Conservation (phyloP, 2,329 filamentous ascomycete species). For the Coniochaeta sp. region DNA sequence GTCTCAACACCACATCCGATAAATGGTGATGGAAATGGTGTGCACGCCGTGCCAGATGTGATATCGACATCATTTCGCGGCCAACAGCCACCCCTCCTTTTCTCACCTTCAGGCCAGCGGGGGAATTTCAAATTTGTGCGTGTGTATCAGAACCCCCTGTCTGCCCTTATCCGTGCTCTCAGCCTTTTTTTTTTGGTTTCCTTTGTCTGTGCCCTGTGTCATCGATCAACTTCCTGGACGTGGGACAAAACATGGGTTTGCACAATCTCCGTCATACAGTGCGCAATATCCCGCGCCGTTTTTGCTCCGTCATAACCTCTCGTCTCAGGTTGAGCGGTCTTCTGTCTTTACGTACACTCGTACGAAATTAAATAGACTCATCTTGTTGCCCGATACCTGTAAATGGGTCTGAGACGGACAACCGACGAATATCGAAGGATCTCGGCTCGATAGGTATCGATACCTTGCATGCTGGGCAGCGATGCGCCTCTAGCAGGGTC, state of each 20-base stretch:
- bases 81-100: not conserved
- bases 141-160: conserved; percentile 12
- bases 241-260: not conserved
- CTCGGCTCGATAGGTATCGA: conserved; percentile 13
- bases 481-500: conserved; percentile 18
- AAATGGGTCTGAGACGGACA: conserved; percentile 3
- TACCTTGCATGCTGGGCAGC: conserved; percentile 21
- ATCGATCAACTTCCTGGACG: too few species aligned
- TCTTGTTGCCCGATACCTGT: not conserved
- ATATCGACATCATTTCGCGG: not conserved
- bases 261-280: not conserved
- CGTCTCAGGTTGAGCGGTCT: not conserved
- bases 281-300: not conserved
- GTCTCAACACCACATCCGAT: not conserved
- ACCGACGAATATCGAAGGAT: conserved; percentile 6
- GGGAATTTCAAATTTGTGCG: not conserved
- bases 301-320: not conserved
- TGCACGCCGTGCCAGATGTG: not conserved
- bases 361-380: not conserved
- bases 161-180: conserved; percentile 10
- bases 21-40: conserved; percentile 1
- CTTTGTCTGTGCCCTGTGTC: not conserved
- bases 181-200: not conserved
- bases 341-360: not conserved
- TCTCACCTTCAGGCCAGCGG: not conserved